Evolutionary conservation across 139 green algal species (phyloP), one percentile per base, ranked within the genome.

Genomic region (Chlorella sp.): DNA sequence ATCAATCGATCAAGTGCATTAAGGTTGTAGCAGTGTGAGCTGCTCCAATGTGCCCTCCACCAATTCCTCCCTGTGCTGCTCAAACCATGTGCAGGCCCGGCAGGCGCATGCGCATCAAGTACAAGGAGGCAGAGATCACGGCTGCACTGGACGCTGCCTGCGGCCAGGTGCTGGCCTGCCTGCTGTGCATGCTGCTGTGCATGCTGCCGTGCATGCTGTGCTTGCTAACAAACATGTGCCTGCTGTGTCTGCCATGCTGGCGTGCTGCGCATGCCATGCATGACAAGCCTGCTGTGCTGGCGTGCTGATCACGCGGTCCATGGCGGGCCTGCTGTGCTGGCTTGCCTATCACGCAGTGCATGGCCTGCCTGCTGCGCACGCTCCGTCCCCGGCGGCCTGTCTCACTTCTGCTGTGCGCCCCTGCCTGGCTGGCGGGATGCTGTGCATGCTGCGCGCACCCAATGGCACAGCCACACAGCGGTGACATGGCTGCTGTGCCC

Each of bases 61-160:
- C 16, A 12, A 2, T 28, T 60, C 4, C 37, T 60, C 32, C 0
- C 77, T 34, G 2, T 9, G 26, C 37, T 86, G 24, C 28, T 24
- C 32, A 42, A 19, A 2, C n/a, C n/a, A n/a, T n/a, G n/a, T 12
- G 84, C 84, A 88, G 84, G 68, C 84, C 84, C 1, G 84, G 84
- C 0, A 30, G 84, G 39, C 84, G 66, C 84, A 88, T 88, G 84
- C 73, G 40, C 21, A 32, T 66, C 34, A 32, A 40, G 9, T 14
- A 48, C 39, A 68, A n/a, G 39, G 84, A 88, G 68, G 12, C 30
- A 1, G 42, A 66, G 22, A 88, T 88, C 30, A 18, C 32, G 5
- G 68, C 64, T 2, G 84, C 68, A 0, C 68, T 88, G 66, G 68
- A 88, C 40, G 64, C 39, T 2, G 84, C 66, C 19, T 88, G 84